These are phyloP conservation scores for Saccharum spontaneum DNA, from an alignment of 176 grass and related monocot species.

Conservation along the genomic window DNA sequence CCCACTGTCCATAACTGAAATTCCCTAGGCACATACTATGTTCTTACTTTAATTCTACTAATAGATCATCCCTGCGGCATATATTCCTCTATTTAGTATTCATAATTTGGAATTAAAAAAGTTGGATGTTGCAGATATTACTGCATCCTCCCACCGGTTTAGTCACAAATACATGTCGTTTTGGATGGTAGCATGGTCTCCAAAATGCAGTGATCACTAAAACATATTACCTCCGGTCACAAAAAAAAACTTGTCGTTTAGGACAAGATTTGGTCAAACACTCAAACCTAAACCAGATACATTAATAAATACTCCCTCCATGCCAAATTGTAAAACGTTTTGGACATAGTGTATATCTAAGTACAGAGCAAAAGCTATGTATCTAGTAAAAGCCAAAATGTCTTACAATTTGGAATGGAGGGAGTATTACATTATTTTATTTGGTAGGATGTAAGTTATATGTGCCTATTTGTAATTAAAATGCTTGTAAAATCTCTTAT, in stretches of 20 bases:
- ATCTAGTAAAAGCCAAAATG: neutral
- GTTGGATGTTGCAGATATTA: constrained; percentile 15
- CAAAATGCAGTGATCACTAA: constrained; percentile 10
- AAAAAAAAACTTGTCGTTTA: neutral
- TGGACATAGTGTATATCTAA: neutral
- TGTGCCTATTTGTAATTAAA: neutral
- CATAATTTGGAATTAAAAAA: constrained; percentile 1
- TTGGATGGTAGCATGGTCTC: neutral
- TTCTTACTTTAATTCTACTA: constrained; percentile 11
- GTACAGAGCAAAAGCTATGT: neutral
- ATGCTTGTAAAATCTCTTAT: neutral
- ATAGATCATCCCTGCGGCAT: neutral
- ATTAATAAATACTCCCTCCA: neutral
- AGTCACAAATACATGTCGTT: neutral
- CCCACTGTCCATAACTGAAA: constrained; percentile 2
- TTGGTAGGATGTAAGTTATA: neutral
- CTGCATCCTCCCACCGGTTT: neutral
- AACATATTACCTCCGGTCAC: neutral
- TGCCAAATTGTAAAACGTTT: neutral
- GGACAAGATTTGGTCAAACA: neutral
- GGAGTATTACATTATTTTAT: neutral
- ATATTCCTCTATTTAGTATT: constrained; percentile 22
- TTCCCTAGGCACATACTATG: neutral
- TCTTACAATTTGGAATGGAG: neutral
- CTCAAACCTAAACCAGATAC: neutral